Conservation (phyloP, 2,329 filamentous ascomycete genomes). For the Didymella sp. region DNA sequence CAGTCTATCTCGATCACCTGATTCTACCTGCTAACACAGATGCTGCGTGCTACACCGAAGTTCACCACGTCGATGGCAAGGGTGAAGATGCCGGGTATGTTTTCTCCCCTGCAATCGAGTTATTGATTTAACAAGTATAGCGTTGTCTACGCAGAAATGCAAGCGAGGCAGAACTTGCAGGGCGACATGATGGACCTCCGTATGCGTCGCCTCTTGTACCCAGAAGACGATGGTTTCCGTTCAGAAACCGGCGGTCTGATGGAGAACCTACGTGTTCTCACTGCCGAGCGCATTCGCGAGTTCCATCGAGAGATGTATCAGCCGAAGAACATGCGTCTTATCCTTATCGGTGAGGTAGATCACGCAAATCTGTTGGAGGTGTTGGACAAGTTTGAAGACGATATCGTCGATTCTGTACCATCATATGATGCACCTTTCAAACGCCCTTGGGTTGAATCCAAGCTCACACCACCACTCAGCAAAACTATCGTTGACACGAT, state of each 20-base stretch:
- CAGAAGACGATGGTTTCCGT: conserved; percentile 87
- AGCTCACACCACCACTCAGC: conserved; percentile 74
- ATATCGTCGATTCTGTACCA: conserved; percentile 83
- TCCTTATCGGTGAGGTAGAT: conserved; percentile 91
- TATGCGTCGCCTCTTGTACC: conserved; percentile 82
- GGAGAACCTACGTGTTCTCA: conserved; percentile 84
- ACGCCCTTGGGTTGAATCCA: conserved; percentile 89
- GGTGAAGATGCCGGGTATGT: conserved; percentile 81
- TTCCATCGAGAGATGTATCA: conserved; percentile 99
- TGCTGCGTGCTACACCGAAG: conserved; percentile 91
- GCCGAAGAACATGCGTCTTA: conserved; percentile 89
- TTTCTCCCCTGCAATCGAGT: not conserved
- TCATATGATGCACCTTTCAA: conserved; percentile 76
- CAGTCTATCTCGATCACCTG: conserved; percentile 94
- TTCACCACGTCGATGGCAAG: conserved; percentile 91
- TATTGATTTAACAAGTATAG: conserved; percentile 47
- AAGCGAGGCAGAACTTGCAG: conserved; percentile 86
- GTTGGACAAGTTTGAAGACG: conserved; percentile 85
- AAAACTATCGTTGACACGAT: conserved; percentile 78
- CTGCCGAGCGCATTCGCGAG: conserved; percentile 86
- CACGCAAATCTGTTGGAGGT: conserved; percentile 80
- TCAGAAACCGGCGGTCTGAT: conserved; percentile 99
- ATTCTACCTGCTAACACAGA: conserved; percentile 91
- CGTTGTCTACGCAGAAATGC: conserved; percentile 99
- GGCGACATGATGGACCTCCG: conserved; percentile 86